phyloP scores from a whole-genome alignment of 345 rosid species.

The Sonneratia alba region DNA sequence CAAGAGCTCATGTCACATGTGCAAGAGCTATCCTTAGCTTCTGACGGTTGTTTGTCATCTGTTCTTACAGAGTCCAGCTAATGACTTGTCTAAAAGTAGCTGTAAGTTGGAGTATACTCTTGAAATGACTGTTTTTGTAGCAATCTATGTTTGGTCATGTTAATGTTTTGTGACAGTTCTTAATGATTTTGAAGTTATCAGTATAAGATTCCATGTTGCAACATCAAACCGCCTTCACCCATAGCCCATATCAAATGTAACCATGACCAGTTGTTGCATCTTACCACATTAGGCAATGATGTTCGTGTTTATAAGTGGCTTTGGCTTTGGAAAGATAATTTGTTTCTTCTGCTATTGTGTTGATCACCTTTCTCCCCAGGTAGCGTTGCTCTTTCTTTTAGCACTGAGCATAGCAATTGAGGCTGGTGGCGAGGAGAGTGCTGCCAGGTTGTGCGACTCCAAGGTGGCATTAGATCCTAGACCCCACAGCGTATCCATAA shows the following conservation, averaged over 20 bases:
- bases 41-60: background rate
- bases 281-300: too few relatives aligned
- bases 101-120: background rate
- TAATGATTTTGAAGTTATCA: background rate
- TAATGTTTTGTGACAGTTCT: background rate
- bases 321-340: background rate
- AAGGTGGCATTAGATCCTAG: conserved; percentile 49
- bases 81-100: background rate
- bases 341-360: background rate
- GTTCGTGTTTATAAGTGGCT: background rate
- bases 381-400: conserved; percentile 77
- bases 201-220: too few relatives aligned
- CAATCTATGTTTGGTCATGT: background rate
- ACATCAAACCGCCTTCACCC: background rate
- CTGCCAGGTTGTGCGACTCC: conserved; percentile 35
- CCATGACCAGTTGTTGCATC: background rate
- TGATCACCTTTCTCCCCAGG: conserved; percentile 24
- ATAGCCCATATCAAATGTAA: background rate
- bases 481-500: conserved; percentile 81
- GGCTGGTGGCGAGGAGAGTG: conserved; percentile 23
- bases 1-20: background rate
- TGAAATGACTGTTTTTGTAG: background rate
- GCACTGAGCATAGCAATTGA: conserved; percentile 47
- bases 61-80: background rate
- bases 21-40: background rate